phyloP scores from a whole-genome alignment of 2,329 filamentous ascomycete genomes.

The Hymenoscyphus fraxineus region DNA sequence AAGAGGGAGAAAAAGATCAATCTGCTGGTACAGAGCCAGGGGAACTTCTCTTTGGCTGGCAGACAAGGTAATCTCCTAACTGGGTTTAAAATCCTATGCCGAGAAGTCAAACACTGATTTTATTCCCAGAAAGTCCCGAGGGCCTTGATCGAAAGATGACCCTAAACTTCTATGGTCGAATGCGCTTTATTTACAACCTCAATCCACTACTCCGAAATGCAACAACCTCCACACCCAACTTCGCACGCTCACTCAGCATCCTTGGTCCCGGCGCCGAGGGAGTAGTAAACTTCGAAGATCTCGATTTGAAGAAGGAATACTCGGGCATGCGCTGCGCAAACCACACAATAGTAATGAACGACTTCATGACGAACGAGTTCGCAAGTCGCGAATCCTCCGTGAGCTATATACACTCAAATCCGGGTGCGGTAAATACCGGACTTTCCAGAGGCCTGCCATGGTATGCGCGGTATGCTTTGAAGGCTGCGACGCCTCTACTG shows the following conservation, averaged over 20 bases:
- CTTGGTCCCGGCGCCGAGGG: slow-evolving; percentile 51
- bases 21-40: slow-evolving; percentile 51
- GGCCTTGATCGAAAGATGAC: slow-evolving; percentile 30
- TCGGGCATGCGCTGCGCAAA: slow-evolving; percentile 20
- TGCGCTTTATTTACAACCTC: slow-evolving; percentile 54
- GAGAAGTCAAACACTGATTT: neutral
- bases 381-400: slow-evolving; percentile 43
- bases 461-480: slow-evolving; percentile 19
- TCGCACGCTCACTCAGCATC: slow-evolving; percentile 55
- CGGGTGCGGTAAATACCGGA: slow-evolving; percentile 45
- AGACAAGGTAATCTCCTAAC: slow-evolving; percentile 22
- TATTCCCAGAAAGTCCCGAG: slow-evolving; percentile 26
- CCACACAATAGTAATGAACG: slow-evolving; percentile 35
- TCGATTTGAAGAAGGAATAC: slow-evolving; percentile 32
- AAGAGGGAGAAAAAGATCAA: slow-evolving; percentile 50
- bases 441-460: slow-evolving; percentile 36
- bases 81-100: neutral
- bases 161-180: slow-evolving; percentile 51
- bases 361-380: slow-evolving; percentile 49
- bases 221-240: slow-evolving; percentile 36
- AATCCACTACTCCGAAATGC: slow-evolving; percentile 47
- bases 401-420: slow-evolving; percentile 48
- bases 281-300: slow-evolving; percentile 43
- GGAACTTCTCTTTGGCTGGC: slow-evolving; percentile 38
- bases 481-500: slow-evolving; percentile 18